Evolutionary conservation across 73 alveolate species (phyloP).

Genomic region (Paramecium caudatum): DNA sequence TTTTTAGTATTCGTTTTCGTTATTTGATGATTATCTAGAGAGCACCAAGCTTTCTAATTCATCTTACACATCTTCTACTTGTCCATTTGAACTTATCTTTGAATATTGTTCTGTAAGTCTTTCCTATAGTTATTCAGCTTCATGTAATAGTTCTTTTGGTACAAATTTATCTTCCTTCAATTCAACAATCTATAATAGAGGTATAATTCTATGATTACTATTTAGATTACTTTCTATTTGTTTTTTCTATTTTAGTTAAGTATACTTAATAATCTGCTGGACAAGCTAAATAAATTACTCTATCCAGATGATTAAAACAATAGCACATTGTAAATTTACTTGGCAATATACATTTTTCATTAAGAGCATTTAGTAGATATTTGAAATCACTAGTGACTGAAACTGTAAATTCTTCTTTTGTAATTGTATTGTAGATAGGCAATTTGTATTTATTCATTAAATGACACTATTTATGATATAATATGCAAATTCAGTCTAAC

Average conservation of each 20-base stretch:
- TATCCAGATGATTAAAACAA: background rate
- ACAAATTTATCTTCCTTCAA: background rate
- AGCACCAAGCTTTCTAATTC: background rate
- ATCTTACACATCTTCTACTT: background rate
- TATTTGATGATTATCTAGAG: background rate
- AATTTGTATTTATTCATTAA: constrained; percentile 1
- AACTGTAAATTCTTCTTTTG: background rate
- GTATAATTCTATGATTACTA: background rate
- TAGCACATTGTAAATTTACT: background rate
- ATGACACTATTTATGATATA: background rate
- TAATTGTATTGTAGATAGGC: background rate
- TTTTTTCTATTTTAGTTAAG: background rate
- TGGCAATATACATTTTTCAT: background rate
- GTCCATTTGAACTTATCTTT: background rate
- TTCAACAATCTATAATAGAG: background rate
- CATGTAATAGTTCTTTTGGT: background rate
- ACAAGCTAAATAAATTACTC: constrained; percentile 26
- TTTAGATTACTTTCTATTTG: background rate
- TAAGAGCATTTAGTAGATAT: background rate
- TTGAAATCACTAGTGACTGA: background rate
- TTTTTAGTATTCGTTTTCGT: background rate
- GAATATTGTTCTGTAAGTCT: background rate
- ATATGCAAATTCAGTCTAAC: constrained; percentile 43
- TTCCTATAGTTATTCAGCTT: background rate
- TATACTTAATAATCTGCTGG: background rate